Base-by-base conservation (phyloP, 2,329 filamentous ascomycete genomes). In the Alternaria sp. region DNA sequence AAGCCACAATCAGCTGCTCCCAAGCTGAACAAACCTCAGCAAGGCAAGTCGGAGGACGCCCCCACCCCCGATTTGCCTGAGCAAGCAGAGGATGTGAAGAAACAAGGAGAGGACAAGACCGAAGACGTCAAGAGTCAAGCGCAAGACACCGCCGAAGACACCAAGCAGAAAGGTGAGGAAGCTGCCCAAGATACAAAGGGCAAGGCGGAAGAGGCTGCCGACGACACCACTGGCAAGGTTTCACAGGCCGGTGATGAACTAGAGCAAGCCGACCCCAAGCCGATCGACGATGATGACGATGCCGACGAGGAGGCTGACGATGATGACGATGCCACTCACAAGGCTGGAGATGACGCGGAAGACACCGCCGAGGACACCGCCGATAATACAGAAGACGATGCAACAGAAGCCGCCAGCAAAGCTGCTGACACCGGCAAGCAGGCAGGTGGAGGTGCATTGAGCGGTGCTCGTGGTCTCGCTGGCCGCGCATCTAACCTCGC, bases 401-500 rank as follows among this genome's bases (percentile, higher is more conserved):
- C 64, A 9, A 69, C 69, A 36, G 73, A 76, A 49, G 69, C 69
- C 28, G 70, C 73, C 53, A 72, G 69, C 61, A 71, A 77, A 23
- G 72, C 75, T 21, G 71, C 74, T 24, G 75, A 77, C 21, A 69
- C 64, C 48, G 71, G 72, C 46, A 69, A 78, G 63, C 64, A 77
- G 61, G 61, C 71, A 28, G 73, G 72, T 46, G 72, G 77, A 44
- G 77, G 79, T 54, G 73, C 80, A 14, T 59, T 81, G 63, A 79
- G 76, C 58, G 78, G 79, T 57, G 80, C 80, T 37, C 78, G 80
- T 49, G 79, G 79, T 55, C 77, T 82, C 23, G 80, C 81, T 63
- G 80, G 78, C 60, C 79, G 80, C 66, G 81, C 80, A 34, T 77
- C 77, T n/a, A 78, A 77, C 54, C 71, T 82, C 39, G 80, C 80